Conservation (phyloP, 2,329 filamentous ascomycete species). For the Fusarium nurragi region DNA sequence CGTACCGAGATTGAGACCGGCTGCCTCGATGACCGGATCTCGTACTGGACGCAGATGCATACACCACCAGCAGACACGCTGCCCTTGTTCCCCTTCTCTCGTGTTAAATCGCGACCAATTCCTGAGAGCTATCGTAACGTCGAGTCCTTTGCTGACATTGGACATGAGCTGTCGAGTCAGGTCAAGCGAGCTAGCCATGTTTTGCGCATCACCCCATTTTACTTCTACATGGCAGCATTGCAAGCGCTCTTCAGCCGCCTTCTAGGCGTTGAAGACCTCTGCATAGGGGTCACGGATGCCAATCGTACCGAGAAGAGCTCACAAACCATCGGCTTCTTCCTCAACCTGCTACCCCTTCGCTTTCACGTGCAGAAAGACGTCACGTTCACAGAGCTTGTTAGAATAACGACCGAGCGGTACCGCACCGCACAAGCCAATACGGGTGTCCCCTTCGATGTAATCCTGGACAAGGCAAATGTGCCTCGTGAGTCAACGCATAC, state of each 20-base stretch:
- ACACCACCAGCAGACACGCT: background rate
- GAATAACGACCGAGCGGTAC: background rate
- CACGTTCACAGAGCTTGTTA: background rate
- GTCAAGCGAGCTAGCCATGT: background rate
- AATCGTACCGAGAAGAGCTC: background rate
- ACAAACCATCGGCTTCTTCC: background rate
- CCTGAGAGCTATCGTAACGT: background rate
- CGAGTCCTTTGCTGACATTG: background rate
- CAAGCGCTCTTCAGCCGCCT: background rate
- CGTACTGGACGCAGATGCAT: background rate
- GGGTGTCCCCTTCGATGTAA: background rate
- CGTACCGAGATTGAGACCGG: background rate
- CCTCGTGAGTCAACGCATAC: background rate
- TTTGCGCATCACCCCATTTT: background rate
- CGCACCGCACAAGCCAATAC: background rate
- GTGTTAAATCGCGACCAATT: background rate
- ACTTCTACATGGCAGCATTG: background rate
- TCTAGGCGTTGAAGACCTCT: background rate
- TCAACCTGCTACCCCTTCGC: background rate
- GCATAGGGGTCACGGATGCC: background rate
- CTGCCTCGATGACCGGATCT: background rate
- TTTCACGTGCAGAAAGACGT: accelerated
- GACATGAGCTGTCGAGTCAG: background rate
- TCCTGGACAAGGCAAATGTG: background rate
- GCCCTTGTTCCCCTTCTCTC: background rate